Evolutionary conservation across 225 moss, liverwort and hornwort genomes (phyloP), one percentile per base, ranked within the genome.

Genomic region (Pseudoscleropodium purum): DNA sequence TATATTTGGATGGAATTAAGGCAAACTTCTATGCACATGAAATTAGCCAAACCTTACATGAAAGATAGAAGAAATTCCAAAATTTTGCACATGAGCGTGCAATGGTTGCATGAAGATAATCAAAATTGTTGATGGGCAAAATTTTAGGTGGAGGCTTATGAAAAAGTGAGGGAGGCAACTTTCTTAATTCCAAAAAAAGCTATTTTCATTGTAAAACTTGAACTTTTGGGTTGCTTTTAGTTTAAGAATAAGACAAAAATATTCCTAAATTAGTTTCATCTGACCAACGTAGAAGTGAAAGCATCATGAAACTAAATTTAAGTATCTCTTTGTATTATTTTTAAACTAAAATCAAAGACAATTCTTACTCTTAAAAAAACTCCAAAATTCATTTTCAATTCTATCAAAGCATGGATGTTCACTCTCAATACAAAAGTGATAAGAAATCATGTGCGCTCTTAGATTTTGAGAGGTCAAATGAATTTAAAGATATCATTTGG

Each of bases 1-100:
- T 15, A 23, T 54, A 34, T 24, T 54, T 15, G 9, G 15, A 54
- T 78, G 37, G 5, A 15, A 52, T 77, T 23, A 2, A 3, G 0
- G 0, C 0, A 21, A 0, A 36, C 8, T 52, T 54, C 5, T 0
- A 23, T 24, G 8, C 0, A 36, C 0, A 54, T 14, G 23, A 13
- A 23, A 23, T 36, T 77, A 8, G 0, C 7, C 34, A 51, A 34
- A 51, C 20, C 3, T 33, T 75, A 2, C 3, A 45, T 75, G 2
- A 33, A 49, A 76, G 5, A 49, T 4, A 19, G 2, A 33, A 52
- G 1, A 56, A 54, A 24, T 37, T 24, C 10, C 10, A 78, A 37
- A 24, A 15, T 15, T 54, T 78, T 78, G 15, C 9, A 36, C 0
- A 0, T 16, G 23, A 23, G 7, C 36, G 15, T 56, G 2, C 4